Conservation (phyloP, 2,329 filamentous ascomycete genomes). For the Mycosphaerella sp. region DNA sequence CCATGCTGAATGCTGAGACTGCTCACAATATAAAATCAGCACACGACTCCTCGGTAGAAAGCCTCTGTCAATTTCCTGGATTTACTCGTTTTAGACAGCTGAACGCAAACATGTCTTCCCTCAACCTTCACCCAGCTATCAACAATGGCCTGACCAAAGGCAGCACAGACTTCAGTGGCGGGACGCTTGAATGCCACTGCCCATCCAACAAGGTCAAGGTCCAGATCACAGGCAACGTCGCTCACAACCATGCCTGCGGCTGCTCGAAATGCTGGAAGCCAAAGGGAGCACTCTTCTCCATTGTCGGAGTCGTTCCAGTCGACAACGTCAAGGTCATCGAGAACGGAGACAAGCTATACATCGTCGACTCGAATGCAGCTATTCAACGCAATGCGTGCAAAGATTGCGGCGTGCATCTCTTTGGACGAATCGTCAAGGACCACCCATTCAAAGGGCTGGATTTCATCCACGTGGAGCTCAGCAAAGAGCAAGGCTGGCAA, state of each 20-base stretch:
- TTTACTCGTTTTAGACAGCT: not conserved
- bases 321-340: conserved; percentile 53
- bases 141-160: conserved; percentile 58
- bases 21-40: conserved; percentile 2
- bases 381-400: conserved; percentile 58
- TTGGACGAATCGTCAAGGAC: conserved; percentile 57
- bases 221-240: conserved; percentile 52
- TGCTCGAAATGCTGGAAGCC: conserved; percentile 71
- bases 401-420: conserved; percentile 58
- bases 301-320: conserved; percentile 56
- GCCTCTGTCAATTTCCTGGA: not conserved
- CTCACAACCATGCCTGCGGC: conserved; percentile 65
- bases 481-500: conserved; percentile 58
- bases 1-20: conserved; percentile 1
- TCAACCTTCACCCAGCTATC: conserved; percentile 53
- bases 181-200: conserved; percentile 59
- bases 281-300: conserved; percentile 55
- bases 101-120: conserved; percentile 8
- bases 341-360: conserved; percentile 51
- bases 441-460: conserved; percentile 64
- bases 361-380: conserved; percentile 52
- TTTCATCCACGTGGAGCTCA: conserved; percentile 61
- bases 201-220: conserved; percentile 51
- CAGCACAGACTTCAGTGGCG: conserved; percentile 50
- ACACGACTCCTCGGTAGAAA: not conserved